phyloP scores from a whole-genome alignment of 106 monocot species.

The Acanthochlamys bracteata region DNA sequence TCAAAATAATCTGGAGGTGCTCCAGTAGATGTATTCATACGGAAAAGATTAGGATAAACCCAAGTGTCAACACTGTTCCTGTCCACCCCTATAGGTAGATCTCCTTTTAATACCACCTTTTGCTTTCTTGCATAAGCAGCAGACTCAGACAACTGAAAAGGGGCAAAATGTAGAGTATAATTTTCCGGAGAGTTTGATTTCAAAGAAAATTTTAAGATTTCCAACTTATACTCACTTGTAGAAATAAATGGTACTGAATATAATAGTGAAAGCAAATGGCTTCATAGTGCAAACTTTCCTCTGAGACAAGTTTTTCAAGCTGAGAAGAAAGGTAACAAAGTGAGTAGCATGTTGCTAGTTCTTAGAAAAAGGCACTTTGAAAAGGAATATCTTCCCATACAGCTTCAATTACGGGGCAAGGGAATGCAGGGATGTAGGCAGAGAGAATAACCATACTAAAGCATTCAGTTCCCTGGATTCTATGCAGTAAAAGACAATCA shows the following conservation, averaged over 20 bases:
- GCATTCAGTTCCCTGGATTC: background rate
- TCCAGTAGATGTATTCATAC: conserved; percentile 89
- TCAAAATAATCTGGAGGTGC: conserved; percentile 97
- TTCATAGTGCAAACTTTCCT: conserved; percentile 75
- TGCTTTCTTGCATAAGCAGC: conserved; percentile 68
- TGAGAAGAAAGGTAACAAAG: conserved; percentile 15
- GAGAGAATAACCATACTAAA: background rate
- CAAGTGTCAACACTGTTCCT: conserved; percentile 91
- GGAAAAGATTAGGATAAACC: conserved; percentile 82
- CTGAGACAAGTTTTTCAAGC: conserved; percentile 78
- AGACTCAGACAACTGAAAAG: conserved; percentile 69
- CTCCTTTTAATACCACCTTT: conserved; percentile 85
- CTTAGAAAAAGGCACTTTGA: background rate
- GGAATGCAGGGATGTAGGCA: background rate
- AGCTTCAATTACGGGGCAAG: background rate
- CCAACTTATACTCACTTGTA: conserved; percentile 49
- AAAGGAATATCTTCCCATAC: background rate
- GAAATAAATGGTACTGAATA: conserved; percentile 84
- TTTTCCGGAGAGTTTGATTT: background rate
- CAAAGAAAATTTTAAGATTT: background rate
- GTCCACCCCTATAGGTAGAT: conserved; percentile 92
- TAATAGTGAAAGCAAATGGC: conserved; percentile 81
- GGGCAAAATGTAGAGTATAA: background rate
- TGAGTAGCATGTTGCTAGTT: background rate
- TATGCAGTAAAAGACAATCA: background rate